Evolutionary conservation across 768 basidiomycete species (phyloP).

Genomic region (Boletus rubropictus): DNA sequence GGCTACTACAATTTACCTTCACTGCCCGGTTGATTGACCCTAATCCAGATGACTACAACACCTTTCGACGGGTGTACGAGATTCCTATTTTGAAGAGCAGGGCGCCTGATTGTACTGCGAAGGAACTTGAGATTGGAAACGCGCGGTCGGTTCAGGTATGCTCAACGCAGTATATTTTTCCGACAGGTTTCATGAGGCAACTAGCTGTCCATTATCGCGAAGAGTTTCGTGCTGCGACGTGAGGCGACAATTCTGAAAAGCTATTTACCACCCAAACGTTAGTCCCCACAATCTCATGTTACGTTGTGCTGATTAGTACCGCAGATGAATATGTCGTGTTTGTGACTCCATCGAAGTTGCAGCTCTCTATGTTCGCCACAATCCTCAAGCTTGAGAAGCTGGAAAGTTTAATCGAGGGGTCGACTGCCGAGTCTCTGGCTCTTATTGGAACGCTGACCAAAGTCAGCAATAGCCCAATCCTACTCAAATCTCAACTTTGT

Average conservation of each 20-base stretch:
- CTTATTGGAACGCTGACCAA: slow-evolving; percentile 80
- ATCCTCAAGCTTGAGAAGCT: slow-evolving; percentile 71
- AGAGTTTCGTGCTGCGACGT: slow-evolving; percentile 86
- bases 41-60: slow-evolving; percentile 60
- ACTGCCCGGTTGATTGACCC: background rate
- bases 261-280: slow-evolving; percentile 89
- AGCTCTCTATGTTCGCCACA: slow-evolving; percentile 69
- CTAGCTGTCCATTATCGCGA: slow-evolving; percentile 67
- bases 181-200: background rate
- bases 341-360: slow-evolving; percentile 78
- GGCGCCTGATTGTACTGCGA: slow-evolving; percentile 62
- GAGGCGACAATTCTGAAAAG: slow-evolving; percentile 77
- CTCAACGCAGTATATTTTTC: slow-evolving; percentile 1
- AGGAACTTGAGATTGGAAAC: slow-evolving; percentile 74
- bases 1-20: slow-evolving; percentile 4
- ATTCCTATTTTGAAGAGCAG: slow-evolving; percentile 82
- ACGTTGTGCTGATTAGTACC: background rate
- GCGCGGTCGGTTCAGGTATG: slow-evolving; percentile 70
- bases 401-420: slow-evolving; percentile 60
- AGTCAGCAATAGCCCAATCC: slow-evolving; percentile 87
- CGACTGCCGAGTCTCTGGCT: slow-evolving; percentile 72
- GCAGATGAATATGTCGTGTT: slow-evolving; percentile 99
- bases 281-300: slow-evolving; percentile 20
- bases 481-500: slow-evolving; percentile 75
- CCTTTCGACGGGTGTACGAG: slow-evolving; percentile 81